Evolutionary conservation across 768 basidiomycete species (phyloP), one percentile per base, ranked within the genome.

Genomic region (Hydnomerulius pinastri): DNA sequence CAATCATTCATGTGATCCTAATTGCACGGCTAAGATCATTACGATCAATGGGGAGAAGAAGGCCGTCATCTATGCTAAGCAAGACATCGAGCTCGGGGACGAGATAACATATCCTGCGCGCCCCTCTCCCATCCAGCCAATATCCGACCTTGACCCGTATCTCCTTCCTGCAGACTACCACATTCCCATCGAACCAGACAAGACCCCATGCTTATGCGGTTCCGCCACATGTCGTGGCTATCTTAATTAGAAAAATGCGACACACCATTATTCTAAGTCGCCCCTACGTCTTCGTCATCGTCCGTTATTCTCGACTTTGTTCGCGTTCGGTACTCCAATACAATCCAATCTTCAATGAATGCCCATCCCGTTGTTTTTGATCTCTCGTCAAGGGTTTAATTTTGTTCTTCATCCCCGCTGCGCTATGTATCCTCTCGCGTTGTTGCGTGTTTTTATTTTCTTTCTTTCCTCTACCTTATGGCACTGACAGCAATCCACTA

Each of bases 61-160:
- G 81, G 98, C 98, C 61, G 97, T 99, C 65, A 99, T 99, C 45
- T 99, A 99, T 68, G 97, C 97, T 27, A 97, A 98, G 71, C 84
- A 91, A 60, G 90, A 90, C 59, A 94, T 99, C 61, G 89, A 96
- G 59, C 84, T 95, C 20, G 97, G 97, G 44, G 94, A 97, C 63
- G 97, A 99, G 73, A 96, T 98, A 64, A 97, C 95, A 45, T 96
- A 97, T 73, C 91, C 90, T 92, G 58, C 48, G 86, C n/a, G n/a
- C n/a, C n/a, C n/a, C n/a, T 73, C 18, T 7, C 17, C 3, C 15
- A 4, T 35, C 40, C 21, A 27, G 21, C 4, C 18, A 29, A 37
- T 12, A 17, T 25, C 30, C 45, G 3, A 38, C 30, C 25, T 51
- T 21, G 25, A 39, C 29, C 33, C 24, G 47, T 33, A n/a, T n/a